Evolutionary conservation across 495 filamentous ascomycete species (phyloP).

Genomic region (Chaetomium cochliodes): DNA sequence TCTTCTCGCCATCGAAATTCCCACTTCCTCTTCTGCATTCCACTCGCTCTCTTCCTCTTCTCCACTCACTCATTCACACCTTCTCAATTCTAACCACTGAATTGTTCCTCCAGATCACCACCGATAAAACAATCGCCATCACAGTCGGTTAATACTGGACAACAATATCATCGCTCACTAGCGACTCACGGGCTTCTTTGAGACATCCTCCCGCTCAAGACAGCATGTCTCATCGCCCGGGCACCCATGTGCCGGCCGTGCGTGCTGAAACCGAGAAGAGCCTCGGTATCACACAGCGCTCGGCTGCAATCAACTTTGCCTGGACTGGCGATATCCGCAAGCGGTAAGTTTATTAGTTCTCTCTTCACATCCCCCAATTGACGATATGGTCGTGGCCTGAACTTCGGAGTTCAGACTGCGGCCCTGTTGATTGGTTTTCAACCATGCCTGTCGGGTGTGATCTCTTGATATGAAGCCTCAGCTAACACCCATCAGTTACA

Average conservation of each 20-base stretch:
- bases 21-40: not conserved
- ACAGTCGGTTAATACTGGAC: slow-evolving; percentile 5
- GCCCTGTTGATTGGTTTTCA: not conserved
- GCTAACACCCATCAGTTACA: slow-evolving; percentile 59
- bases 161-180: not conserved
- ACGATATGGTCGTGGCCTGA: not conserved
- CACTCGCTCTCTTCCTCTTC: not conserved
- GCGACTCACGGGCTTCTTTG: slow-evolving; percentile 3
- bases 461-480: not conserved
- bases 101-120: not conserved
- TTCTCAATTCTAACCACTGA: slow-evolving; percentile 6
- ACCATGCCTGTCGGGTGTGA: not conserved
- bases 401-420: not conserved
- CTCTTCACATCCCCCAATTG: not conserved
- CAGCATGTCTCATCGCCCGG: slow-evolving; percentile 31
- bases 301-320: slow-evolving; percentile 34
- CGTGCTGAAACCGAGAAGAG: slow-evolving; percentile 36
- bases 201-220: slow-evolving; percentile 18
- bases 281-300: slow-evolving; percentile 41
- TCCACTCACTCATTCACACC: too few species aligned
- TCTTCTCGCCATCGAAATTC: not conserved
- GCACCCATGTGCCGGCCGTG: slow-evolving; percentile 38
- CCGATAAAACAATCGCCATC: slow-evolving; percentile 13
- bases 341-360: slow-evolving; percentile 29
- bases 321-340: slow-evolving; percentile 44